Conservation (phyloP, 2,329 filamentous ascomycete genomes). For the Scortechinia acanthostroma region DNA sequence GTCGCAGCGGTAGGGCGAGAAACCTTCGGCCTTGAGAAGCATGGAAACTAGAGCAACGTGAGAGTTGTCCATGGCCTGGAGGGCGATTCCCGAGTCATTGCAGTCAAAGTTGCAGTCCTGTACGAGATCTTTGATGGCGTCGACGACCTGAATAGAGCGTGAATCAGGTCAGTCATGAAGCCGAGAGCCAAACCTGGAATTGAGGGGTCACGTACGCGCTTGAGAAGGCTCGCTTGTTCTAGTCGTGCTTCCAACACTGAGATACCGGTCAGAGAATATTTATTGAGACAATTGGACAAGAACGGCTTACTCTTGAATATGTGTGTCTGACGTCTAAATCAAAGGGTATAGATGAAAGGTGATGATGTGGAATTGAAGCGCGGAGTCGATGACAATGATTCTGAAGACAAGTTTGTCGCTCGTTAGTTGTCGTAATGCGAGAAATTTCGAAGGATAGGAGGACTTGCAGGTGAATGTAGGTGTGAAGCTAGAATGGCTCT, state of each 20-base stretch:
- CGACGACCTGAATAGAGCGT: conserved; percentile 66
- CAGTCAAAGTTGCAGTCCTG: conserved; percentile 99
- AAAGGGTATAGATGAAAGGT: background rate
- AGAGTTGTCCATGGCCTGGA: conserved; percentile 99
- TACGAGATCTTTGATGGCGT: conserved; percentile 97
- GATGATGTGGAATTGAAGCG: background rate
- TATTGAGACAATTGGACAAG: too few relatives aligned
- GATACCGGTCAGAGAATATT: background rate
- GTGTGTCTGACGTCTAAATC: background rate
- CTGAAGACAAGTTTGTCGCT: too few relatives aligned
- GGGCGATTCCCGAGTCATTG: conserved; percentile 97
- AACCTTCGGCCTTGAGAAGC: conserved; percentile 92
- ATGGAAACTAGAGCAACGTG: conserved; percentile 98
- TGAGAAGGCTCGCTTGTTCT: conserved; percentile 86
- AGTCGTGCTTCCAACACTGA: conserved; percentile 92
- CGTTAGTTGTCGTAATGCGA: background rate
- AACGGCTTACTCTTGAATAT: conserved; percentile 1
- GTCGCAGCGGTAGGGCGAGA: conserved; percentile 94
- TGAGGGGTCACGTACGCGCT: conserved; percentile 76
- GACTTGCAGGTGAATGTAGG: background rate
- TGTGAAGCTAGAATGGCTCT: background rate
- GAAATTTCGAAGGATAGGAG: too few relatives aligned
- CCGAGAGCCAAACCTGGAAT: background rate
- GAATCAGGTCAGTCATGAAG: conserved; percentile 13
- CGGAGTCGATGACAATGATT: too few relatives aligned